Evolutionary conservation across 2,329 filamentous ascomycete genomes (phyloP).

Genomic region (Aureobasidium namibiae): DNA sequence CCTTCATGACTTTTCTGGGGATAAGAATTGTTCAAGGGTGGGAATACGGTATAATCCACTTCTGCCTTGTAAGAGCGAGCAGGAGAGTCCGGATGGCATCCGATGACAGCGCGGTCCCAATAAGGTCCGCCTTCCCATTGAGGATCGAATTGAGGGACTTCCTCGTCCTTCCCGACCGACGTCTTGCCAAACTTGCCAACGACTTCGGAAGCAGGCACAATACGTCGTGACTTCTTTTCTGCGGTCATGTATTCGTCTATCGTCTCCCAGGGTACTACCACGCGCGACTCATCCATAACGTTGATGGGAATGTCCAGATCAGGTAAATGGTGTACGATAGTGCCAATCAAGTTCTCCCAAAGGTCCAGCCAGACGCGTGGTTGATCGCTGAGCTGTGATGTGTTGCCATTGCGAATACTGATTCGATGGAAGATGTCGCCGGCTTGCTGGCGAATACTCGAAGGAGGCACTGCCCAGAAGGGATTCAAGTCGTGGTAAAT

Average conservation of each 20-base stretch:
- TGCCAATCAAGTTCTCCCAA: constrained; percentile 34
- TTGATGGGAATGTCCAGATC: constrained; percentile 42
- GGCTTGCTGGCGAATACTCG: constrained; percentile 34
- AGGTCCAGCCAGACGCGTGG: constrained; percentile 30
- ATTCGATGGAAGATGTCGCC: constrained; percentile 31
- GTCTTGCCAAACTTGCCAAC: constrained; percentile 22
- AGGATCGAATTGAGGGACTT: constrained; percentile 23
- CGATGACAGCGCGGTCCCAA: constrained; percentile 35
- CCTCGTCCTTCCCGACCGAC: constrained; percentile 21
- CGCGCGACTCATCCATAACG: constrained; percentile 40
- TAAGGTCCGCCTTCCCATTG: constrained; percentile 29
- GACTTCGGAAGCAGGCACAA: constrained; percentile 24
- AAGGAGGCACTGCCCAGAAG: constrained; percentile 40
- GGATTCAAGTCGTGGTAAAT: constrained; percentile 43
- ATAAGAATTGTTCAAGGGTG: constrained; percentile 24
- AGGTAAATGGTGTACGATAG: constrained; percentile 31
- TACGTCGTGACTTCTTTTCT: constrained; percentile 23
- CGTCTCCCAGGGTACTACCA: constrained; percentile 41
- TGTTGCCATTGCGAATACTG: constrained; percentile 33
- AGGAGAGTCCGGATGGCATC: constrained; percentile 32
- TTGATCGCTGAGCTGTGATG: constrained; percentile 10
- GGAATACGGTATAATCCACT: constrained; percentile 31
- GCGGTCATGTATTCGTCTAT: constrained; percentile 32
- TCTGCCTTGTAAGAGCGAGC: constrained; percentile 26
- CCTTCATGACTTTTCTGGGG: constrained; percentile 31